These are phyloP conservation scores for Fraxinus platypoda DNA, from an alignment of 305 asterid genomes.

Conservation along the genomic window DNA sequence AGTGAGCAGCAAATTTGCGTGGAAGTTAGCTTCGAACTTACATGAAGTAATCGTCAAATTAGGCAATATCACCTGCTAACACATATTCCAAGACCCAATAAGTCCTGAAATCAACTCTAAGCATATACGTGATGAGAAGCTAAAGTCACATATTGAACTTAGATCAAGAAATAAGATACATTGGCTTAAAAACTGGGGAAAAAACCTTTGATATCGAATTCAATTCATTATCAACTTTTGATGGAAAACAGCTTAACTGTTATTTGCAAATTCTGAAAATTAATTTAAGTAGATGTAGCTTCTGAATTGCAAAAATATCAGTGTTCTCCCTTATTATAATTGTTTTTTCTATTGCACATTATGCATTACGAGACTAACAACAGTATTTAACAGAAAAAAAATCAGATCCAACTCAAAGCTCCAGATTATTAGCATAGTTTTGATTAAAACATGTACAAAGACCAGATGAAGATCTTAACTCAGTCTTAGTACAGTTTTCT, in stretches of 20 bases:
- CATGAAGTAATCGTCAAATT: neutral
- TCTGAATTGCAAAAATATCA: neutral
- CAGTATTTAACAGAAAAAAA: neutral
- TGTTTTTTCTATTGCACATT: neutral
- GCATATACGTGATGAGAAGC: neutral
- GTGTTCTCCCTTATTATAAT: neutral
- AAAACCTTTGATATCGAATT: neutral
- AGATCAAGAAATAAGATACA: neutral
- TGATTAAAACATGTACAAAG: neutral
- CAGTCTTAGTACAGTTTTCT: conserved; percentile 7
- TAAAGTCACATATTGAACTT: neutral
- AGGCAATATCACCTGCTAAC: neutral
- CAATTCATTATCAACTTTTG: neutral
- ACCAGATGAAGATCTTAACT: conserved; percentile 10
- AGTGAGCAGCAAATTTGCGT: neutral
- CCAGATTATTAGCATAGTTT: neutral
- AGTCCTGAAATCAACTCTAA: neutral
- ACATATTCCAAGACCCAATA: neutral
- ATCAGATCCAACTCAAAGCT: neutral
- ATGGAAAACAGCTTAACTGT: neutral
- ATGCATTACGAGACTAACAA: neutral
- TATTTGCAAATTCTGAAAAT: neutral
- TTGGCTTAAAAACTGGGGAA: neutral
- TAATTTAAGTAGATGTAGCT: neutral
- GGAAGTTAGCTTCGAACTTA: neutral